phyloP scores from a whole-genome alignment of 768 basidiomycete species.

The Amanita fuliginea region DNA sequence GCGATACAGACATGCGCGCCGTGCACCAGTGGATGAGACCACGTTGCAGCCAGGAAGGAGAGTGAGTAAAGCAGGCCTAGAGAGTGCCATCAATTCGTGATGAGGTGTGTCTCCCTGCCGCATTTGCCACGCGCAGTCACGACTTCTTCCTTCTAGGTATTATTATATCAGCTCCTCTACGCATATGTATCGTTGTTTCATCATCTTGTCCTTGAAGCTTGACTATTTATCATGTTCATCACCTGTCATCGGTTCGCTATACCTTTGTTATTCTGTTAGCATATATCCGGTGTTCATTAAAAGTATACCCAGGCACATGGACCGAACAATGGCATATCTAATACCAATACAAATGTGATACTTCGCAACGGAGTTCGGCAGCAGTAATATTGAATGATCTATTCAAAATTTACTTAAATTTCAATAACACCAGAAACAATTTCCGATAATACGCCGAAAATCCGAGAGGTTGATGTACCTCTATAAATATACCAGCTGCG shows the following conservation, averaged over 20 bases:
- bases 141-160: constrained; percentile 7
- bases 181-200: not conserved
- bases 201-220: not conserved
- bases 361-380: not conserved
- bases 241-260: not conserved
- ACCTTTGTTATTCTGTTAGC: not conserved
- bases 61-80: constrained; percentile 89
- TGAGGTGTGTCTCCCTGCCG: not conserved
- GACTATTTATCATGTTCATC: constrained; percentile 1
- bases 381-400: no score
- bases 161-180: constrained; percentile 3
- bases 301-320: not conserved
- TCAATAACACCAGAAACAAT: no score
- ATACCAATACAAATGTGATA: not conserved
- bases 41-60: constrained; percentile 84
- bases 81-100: constrained; percentile 35
- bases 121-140: not conserved
- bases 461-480: no score
- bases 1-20: constrained; percentile 77
- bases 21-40: constrained; percentile 79
- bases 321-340: not conserved
- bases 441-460: no score
- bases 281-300: not conserved
- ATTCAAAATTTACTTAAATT: no score
- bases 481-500: no score